A percentile compares a stretch with the other conserved stretches of the same genome.
Evolutionary conservation across 805 yeast species (phyloP).

Genomic region (Saccharomycopsis malanga): DNA sequence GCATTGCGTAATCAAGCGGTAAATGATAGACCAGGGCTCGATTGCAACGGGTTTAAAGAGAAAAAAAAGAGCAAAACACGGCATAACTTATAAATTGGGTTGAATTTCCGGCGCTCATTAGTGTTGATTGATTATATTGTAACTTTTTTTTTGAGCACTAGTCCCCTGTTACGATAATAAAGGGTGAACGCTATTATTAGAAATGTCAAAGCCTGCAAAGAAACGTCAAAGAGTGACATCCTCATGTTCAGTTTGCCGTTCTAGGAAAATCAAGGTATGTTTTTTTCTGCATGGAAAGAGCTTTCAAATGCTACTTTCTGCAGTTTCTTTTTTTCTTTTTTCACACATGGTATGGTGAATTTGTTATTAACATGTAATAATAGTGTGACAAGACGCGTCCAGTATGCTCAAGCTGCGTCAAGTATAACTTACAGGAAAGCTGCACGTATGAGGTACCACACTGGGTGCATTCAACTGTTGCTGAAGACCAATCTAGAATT

Average conservation of each 20-base stretch:
- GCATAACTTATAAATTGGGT: too few relatives aligned
- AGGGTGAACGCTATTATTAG: too few relatives aligned
- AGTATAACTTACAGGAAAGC: background rate
- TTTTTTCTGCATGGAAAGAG: background rate
- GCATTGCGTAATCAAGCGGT: too few relatives aligned
- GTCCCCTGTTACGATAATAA: too few relatives aligned
- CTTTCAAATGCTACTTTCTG: too few relatives aligned
- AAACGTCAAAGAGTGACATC: constrained; percentile 17
- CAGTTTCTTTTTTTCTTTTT: background rate
- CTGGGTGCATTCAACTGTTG: constrained; percentile 16
- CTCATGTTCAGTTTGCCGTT: constrained; percentile 16
- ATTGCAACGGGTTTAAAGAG: too few relatives aligned
- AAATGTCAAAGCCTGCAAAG: background rate
- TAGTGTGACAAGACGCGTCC: constrained; percentile 17
- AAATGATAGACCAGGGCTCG: too few relatives aligned
- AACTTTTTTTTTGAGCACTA: too few relatives aligned
- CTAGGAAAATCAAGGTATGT: constrained; percentile 12
- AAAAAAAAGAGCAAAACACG: too few relatives aligned
- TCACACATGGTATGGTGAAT: too few relatives aligned
- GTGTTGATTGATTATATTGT: too few relatives aligned
- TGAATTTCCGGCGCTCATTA: too few relatives aligned
- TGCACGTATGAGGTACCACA: constrained; percentile 18
- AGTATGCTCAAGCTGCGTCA: constrained; percentile 11
- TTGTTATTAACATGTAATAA: background rate
- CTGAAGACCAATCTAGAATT: background rate